These are phyloP conservation scores for Hemisphaericaspora subhashii DNA, from an alignment of 1,139 yeast species.

Conservation along the genomic window DNA sequence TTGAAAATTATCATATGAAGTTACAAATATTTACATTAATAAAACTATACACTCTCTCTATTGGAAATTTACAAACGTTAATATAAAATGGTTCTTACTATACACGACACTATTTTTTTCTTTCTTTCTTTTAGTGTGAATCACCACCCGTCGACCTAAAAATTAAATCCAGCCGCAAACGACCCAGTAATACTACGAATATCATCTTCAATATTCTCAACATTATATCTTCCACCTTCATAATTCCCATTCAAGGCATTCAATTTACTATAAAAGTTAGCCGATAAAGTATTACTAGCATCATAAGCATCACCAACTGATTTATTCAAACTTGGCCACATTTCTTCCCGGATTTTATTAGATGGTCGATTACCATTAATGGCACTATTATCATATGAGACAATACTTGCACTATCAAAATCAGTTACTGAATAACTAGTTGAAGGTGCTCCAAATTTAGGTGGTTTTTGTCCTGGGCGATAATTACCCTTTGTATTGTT, in stretches of 20 bases:
- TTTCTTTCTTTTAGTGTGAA: not conserved
- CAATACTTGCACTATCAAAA: conserved; percentile 50
- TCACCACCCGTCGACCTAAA: conserved; percentile 8
- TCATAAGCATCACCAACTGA: conserved; percentile 12
- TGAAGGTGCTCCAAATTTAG: conserved; percentile 14
- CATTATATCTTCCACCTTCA: conserved; percentile 25
- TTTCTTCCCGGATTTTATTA: conserved; percentile 11
- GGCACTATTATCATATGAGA: conserved; percentile 41
- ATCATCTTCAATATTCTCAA: conserved; percentile 44
- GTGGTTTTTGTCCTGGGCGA: conserved; percentile 1
- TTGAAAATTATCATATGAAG: no score
- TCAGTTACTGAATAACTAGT: conserved; percentile 16
- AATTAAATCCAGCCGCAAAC: conserved; percentile 44
- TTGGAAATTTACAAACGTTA: no score
- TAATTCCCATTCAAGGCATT: conserved; percentile 22
- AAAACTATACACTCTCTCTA: no score
- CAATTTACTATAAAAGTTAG: conserved; percentile 46
- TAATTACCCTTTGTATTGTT: conserved; percentile 12
- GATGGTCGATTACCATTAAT: conserved; percentile 2
- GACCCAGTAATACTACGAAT: conserved; percentile 46
- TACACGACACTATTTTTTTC: no score
- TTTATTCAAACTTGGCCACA: conserved; percentile 38
- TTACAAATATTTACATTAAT: no score
- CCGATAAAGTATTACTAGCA: conserved; percentile 27
- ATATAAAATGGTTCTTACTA: no score